phyloP scores from a whole-genome alignment of 2,329 filamentous ascomycete species.

The Fusarium sp. region DNA sequence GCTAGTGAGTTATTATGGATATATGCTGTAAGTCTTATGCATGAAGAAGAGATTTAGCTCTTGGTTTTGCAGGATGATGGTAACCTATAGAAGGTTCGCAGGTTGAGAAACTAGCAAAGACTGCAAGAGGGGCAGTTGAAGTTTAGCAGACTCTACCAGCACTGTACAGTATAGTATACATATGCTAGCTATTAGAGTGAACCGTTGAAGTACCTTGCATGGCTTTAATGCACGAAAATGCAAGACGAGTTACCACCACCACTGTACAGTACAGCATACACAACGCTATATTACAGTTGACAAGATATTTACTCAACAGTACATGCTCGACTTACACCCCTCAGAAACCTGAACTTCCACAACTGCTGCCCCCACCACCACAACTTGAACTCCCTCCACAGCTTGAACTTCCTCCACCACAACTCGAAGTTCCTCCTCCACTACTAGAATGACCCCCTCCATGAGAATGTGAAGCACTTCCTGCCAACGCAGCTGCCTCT shows the following conservation, averaged over 20 bases:
- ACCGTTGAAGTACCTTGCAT: background rate
- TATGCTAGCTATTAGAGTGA: background rate
- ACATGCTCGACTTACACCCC: background rate
- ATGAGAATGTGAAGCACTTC: slow-evolving; percentile 10
- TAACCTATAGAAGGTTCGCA: background rate
- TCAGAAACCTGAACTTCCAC: slow-evolving; percentile 2
- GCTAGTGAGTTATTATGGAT: background rate
- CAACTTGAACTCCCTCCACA: slow-evolving; percentile 7
- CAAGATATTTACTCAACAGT: background rate
- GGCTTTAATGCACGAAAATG: background rate
- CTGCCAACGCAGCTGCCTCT: slow-evolving; percentile 15
- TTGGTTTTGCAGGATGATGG: background rate
- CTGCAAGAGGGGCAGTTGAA: background rate
- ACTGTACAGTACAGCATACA: background rate
- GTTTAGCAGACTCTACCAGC: background rate
- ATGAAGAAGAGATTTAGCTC: background rate
- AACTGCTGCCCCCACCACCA: background rate
- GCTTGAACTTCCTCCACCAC: slow-evolving; percentile 8
- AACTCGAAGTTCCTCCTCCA: slow-evolving; percentile 21
- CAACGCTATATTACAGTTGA: background rate
- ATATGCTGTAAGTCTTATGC: background rate
- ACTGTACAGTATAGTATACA: background rate
- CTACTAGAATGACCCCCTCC: slow-evolving; percentile 33
- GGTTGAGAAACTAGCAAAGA: slow-evolving; percentile 9
- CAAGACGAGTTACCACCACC: background rate